These are phyloP conservation scores for Didymella arachidicola DNA, from an alignment of 2,329 filamentous ascomycete species.

Conservation along the genomic window DNA sequence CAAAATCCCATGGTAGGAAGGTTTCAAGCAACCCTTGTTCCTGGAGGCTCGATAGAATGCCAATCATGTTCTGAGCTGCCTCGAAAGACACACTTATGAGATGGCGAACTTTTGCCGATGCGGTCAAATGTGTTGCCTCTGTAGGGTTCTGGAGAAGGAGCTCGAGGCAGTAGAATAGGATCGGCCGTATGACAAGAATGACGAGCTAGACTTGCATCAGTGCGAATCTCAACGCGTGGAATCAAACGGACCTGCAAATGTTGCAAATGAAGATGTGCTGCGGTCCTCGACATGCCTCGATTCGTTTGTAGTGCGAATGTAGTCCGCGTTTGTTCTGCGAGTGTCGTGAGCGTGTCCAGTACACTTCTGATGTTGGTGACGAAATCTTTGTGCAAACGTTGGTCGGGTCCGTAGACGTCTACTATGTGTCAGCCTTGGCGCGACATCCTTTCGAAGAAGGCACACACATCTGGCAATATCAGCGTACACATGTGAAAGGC, in stretches of 20 bases:
- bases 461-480: background rate
- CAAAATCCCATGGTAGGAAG: background rate
- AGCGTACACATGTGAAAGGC: background rate
- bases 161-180: background rate
- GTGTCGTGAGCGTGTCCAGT: background rate
- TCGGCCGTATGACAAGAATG: background rate
- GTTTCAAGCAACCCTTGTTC: background rate
- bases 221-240: background rate
- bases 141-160: background rate
- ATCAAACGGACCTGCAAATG: background rate
- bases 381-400: background rate
- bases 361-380: background rate
- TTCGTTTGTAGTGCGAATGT: background rate
- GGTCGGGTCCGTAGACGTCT: background rate
- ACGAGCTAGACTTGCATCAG: background rate
- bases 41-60: background rate
- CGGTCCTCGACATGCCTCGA: background rate
- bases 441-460: background rate
- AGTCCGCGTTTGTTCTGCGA: background rate
- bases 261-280: background rate
- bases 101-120: background rate
- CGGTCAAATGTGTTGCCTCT: background rate
- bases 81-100: background rate
- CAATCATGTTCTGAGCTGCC: background rate
- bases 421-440: background rate